Base-by-base conservation (phyloP, 495 filamentous ascomycete species). In the Ramalina intermedia region DNA sequence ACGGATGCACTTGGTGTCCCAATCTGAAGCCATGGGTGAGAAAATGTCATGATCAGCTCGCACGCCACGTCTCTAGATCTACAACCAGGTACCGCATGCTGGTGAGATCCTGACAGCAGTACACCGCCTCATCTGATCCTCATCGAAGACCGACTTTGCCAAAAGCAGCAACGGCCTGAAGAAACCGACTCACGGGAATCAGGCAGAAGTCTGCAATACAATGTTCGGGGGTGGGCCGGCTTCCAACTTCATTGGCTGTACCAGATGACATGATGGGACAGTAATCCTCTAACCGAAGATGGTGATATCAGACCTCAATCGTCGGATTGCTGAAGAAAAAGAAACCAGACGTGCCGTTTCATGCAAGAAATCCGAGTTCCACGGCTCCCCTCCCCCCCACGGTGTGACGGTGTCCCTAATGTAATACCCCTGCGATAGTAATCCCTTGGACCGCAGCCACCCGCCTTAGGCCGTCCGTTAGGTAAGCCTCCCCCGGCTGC, bases 151-250 rank as follows among this genome's bases (percentile, higher is more conserved):
- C 6, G 23, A 24, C 23, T 4, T 24, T 24, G 4, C 4, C 23
- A 24, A 24, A 24, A 33, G 29, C 29, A 33, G 29, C 29, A 33
- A 33, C 29, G 5, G 5, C 29, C 29, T 33, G 29, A 33, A 33
- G 29, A 24, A 33, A 4, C 6, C 8, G 6, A 33, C 29, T 33
- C 29, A 33, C 29, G 0, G 87, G 87, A 54, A 91, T 77, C 43
- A 91, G 66, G 62, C 86, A 91, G 58, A 91, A 90, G 59, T 94
- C 87, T 3, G 78, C 86, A 26, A 79, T 73, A 64, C 85, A 89
- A 47, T 65, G 60, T 13, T 69, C 61, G 3, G 85, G 85, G 0
- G 85, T 87, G 7, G 71, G 29, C 29, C 12, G 2, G 7, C 12
- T 33, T 13, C 12, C 29, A 33, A 33, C 29, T 7, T 33, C 29